Evolutionary conservation across 495 filamentous ascomycete genomes (phyloP).

Genomic region (Hyaloscypha hepaticicola): DNA sequence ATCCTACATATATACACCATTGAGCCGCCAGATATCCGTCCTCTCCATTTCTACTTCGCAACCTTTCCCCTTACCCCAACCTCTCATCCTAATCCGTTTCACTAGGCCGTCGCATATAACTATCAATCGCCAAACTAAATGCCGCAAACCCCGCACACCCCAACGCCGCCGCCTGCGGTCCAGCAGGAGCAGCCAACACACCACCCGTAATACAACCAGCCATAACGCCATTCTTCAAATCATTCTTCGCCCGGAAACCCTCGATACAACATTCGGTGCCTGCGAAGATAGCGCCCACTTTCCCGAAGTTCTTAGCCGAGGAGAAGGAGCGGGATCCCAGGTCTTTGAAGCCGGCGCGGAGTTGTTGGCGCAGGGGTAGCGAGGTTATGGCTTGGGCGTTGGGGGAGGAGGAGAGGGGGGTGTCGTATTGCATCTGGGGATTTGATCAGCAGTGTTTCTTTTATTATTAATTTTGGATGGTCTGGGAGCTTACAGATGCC

Average conservation of each 20-base stretch:
- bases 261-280: slow-evolving; percentile 97
- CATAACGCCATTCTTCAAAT: slow-evolving; percentile 81
- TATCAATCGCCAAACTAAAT: slow-evolving; percentile 93
- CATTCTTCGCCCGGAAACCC: slow-evolving; percentile 88
- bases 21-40: background rate
- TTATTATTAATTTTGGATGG: no score
- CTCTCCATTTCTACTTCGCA: background rate
- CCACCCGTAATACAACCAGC: slow-evolving; percentile 93
- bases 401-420: slow-evolving; percentile 58
- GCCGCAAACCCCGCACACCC: slow-evolving; percentile 95
- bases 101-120: slow-evolving; percentile 71
- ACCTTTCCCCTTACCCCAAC: background rate
- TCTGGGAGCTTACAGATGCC: slow-evolving; percentile 66
- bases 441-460: no score
- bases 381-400: slow-evolving; percentile 61
- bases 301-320: slow-evolving; percentile 91
- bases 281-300: slow-evolving; percentile 83
- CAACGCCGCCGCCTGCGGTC: slow-evolving; percentile 83
- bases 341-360: slow-evolving; percentile 83
- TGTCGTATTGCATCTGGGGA: slow-evolving; percentile 85
- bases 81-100: slow-evolving; percentile 43
- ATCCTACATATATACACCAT: slow-evolving; percentile 10
- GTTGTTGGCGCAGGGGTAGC: slow-evolving; percentile 78
- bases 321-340: slow-evolving; percentile 84
- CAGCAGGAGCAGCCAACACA: slow-evolving; percentile 77